Conservation (phyloP, 192 early-diverging fungal species). For the Coemansia sp. region DNA sequence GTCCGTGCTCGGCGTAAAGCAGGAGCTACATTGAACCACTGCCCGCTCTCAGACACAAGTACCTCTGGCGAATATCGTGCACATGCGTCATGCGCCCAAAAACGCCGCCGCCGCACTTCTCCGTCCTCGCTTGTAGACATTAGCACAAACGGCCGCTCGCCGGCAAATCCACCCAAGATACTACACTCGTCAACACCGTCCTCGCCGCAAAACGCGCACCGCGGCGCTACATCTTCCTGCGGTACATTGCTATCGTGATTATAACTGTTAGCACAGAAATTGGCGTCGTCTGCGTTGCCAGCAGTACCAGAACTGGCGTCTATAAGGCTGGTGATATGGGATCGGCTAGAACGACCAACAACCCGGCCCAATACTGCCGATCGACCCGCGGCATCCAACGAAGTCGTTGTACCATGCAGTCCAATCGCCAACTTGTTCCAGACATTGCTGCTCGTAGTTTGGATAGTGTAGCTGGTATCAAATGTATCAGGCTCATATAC, state of each 20-base stretch:
- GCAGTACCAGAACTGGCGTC: not conserved
- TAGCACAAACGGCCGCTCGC: conserved; percentile 58
- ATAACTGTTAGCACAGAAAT: not conserved
- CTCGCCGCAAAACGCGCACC: conserved; percentile 61
- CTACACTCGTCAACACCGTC: conserved; percentile 31
- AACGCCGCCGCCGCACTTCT: conserved; percentile 53
- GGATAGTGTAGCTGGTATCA: conserved; percentile 23
- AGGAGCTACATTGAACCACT: conserved; percentile 83
- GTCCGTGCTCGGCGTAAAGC: conserved; percentile 72
- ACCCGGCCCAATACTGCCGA: conserved; percentile 20
- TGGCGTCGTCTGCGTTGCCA: not conserved
- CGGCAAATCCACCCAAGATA: conserved; percentile 27
- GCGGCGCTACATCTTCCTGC: conserved; percentile 4
- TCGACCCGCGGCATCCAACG: conserved; percentile 11
- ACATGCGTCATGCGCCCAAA: conserved; percentile 87
- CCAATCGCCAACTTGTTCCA: conserved; percentile 47
- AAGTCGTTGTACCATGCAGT: conserved; percentile 45
- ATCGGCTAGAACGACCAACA: conserved; percentile 12
- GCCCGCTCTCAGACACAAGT: conserved; percentile 61
- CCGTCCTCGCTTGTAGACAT: conserved; percentile 58
- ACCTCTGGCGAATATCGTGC: conserved; percentile 86
- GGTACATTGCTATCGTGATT: not conserved
- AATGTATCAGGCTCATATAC: conserved; percentile 43
- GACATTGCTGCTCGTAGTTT: not conserved
- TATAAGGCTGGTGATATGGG: conserved; percentile 14